Percentiles rank a stretch among this genome's conserved stretches.
Conservation (phyloP, 257 asterid species). For the Solanum bulbocastanum region DNA sequence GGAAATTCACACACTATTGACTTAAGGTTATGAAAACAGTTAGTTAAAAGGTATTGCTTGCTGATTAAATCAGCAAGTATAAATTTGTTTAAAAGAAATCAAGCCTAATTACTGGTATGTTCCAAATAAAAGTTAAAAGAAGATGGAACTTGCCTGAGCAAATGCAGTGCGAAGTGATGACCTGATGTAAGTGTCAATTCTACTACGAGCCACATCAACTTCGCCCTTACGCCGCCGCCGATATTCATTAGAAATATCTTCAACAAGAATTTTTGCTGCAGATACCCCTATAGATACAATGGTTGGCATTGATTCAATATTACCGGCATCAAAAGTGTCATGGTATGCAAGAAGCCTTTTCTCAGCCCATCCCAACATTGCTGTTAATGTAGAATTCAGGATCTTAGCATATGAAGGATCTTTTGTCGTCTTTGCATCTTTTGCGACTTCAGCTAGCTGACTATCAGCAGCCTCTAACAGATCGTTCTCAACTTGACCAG, state of each 20-base stretch:
- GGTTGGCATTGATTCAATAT: constrained; percentile 76
- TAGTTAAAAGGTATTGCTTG: not conserved
- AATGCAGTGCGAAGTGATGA: constrained; percentile 97
- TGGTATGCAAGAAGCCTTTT: constrained; percentile 95
- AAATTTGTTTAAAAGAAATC: not conserved
- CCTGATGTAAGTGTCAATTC: constrained; percentile 93
- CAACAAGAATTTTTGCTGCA: constrained; percentile 84
- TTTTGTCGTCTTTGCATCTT: constrained; percentile 75
- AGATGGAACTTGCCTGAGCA: constrained; percentile 81
- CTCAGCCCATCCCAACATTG: constrained; percentile 98
- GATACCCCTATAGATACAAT: constrained; percentile 87
- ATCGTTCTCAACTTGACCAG: constrained; percentile 77
- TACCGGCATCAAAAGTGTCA: constrained; percentile 69
- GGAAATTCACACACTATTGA: not conserved
- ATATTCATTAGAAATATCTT: constrained; percentile 90
- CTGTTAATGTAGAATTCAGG: constrained; percentile 80
- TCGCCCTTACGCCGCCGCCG: constrained; percentile 86
- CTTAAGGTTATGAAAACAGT: not conserved
- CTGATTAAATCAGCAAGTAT: not conserved
- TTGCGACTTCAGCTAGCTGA: constrained; percentile 83
- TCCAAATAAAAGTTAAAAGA: not conserved
- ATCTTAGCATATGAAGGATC: constrained; percentile 68
- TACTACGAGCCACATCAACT: constrained; percentile 79
- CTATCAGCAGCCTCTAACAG: constrained; percentile 68
- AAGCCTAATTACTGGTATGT: not conserved